Evolutionary conservation across 805 yeast species (phyloP), one percentile per base, ranked within the genome.

Genomic region (Diddensiella santjacobensis): DNA sequence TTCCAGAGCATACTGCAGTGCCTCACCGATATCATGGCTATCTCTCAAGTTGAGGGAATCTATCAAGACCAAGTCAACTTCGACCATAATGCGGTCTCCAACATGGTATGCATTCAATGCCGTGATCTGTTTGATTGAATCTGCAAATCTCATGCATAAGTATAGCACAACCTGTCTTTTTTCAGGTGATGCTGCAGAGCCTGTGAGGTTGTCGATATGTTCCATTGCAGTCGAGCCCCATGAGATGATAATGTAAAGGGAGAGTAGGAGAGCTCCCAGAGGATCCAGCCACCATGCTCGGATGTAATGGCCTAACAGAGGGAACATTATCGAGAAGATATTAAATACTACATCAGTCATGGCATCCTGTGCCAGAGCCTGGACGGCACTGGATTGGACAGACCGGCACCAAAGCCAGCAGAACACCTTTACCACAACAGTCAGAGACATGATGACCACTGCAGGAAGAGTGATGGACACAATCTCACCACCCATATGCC

Each of bases 281-380:
- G 93, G 80, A 67, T 85, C 95, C 39, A 83, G 58, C 87, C 88
- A 83, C 83, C 87, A 81, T 15, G 73, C 57, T 17, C 73, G 63
- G 15, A 74, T 62, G n/a, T 62, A 56, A 47, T 72, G 68, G 1
- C 91, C 91, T 0, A 75, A 38, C 0, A 81, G 53, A 0, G 95
- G 95, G 72, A 85, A 83, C 13, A 85, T 52, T 22, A 86, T 73
- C 1, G 93, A 84, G 38, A 83, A 83, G 1, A 74, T 58, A 66
- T 86, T 86, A 71, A 85, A 85, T 2, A 84, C 74, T 26, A 85
- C 77, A 63, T 86, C 95, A 0, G 90, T 85, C 65, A 75, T 71
- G 0, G 93, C 93, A 65, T 86, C 95, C 63, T 84, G 91, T 1
- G 90, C 87, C 47, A 85, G 68, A 0, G 95, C 95, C 59, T 80